Conservation (phyloP, 139 green algal genomes). For the Zygnema circumcarinatum region DNA sequence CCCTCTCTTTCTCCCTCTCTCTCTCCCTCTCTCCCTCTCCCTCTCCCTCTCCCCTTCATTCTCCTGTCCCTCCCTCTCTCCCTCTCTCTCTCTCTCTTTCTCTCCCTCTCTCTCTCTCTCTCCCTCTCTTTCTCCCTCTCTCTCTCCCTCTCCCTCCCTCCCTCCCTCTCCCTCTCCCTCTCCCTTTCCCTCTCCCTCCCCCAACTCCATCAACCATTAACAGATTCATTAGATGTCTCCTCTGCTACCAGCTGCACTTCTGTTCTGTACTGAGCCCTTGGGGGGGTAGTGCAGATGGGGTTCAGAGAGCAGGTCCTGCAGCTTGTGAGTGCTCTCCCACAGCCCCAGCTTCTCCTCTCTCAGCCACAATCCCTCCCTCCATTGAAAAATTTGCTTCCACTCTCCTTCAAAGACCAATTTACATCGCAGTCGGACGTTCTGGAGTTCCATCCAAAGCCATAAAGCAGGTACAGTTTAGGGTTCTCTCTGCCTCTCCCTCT, state of each 20-base stretch:
- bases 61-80: too few relatives aligned
- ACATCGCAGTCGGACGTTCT: neutral
- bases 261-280: neutral
- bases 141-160: too few relatives aligned
- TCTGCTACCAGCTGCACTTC: neutral
- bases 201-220: neutral
- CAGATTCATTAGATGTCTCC: neutral
- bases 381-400: slow-evolving; percentile 18
- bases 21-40: too few relatives aligned
- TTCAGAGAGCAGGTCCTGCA: slow-evolving; percentile 16
- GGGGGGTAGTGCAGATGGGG: neutral
- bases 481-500: too few relatives aligned
- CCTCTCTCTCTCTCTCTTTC: too few relatives aligned
- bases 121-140: too few relatives aligned
- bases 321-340: slow-evolving; percentile 1
- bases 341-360: slow-evolving; percentile 3
- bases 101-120: too few relatives aligned
- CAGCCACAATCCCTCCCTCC: neutral
- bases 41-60: too few relatives aligned
- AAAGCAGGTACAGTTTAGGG: slow-evolving; percentile 15
- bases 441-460: neutral
- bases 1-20: too few relatives aligned
- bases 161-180: too few relatives aligned
- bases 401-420: slow-evolving; percentile 20
- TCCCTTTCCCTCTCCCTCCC: too few relatives aligned